A percentile compares a stretch with the other conserved stretches of the same genome.
phyloP scores from a whole-genome alignment of 805 yeast species.

The Yarrowia osloensis region DNA sequence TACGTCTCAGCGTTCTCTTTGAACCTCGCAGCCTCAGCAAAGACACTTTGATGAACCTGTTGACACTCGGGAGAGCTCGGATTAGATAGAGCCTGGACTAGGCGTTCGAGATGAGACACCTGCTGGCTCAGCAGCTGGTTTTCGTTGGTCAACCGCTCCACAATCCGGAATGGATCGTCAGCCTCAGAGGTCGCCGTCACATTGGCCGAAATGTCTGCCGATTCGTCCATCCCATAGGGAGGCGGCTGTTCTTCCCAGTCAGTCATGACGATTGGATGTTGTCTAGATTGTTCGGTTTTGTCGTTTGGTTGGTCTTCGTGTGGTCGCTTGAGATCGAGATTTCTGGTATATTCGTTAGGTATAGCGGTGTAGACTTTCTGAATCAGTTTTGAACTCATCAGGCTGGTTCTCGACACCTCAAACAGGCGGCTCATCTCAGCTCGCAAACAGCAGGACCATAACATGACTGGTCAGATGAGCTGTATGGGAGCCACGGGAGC shows the following conservation, averaged over 20 bases:
- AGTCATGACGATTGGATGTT: neutral
- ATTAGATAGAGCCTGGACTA: neutral
- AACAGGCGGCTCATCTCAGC: neutral
- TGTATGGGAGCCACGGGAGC: neutral
- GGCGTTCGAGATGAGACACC: neutral
- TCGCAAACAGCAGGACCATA: neutral
- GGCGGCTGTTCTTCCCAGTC: slow-evolving; percentile 29
- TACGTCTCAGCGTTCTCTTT: slow-evolving; percentile 19
- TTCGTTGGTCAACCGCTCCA: slow-evolving; percentile 8
- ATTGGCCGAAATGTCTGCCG: neutral
- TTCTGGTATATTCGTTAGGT: neutral
- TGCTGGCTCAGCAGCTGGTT: neutral
- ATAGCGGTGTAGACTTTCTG: neutral
- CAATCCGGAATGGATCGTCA: neutral
- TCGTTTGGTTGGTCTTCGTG: neutral
- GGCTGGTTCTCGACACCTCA: slow-evolving; percentile 20
- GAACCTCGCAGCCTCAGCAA: slow-evolving; percentile 5
- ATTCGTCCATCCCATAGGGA: slow-evolving; percentile 11
- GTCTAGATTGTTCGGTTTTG: neutral
- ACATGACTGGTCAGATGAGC: slow-evolving; percentile 21
- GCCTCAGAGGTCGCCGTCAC: neutral
- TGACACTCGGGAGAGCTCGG: slow-evolving; percentile 9
- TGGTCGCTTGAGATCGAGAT: neutral
- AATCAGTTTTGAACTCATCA: neutral
- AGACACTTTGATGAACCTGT: slow-evolving; percentile 4